These are phyloP conservation scores for Zygoascus biomembranicola DNA, from an alignment of 805 yeast species.

Conservation along the genomic window DNA sequence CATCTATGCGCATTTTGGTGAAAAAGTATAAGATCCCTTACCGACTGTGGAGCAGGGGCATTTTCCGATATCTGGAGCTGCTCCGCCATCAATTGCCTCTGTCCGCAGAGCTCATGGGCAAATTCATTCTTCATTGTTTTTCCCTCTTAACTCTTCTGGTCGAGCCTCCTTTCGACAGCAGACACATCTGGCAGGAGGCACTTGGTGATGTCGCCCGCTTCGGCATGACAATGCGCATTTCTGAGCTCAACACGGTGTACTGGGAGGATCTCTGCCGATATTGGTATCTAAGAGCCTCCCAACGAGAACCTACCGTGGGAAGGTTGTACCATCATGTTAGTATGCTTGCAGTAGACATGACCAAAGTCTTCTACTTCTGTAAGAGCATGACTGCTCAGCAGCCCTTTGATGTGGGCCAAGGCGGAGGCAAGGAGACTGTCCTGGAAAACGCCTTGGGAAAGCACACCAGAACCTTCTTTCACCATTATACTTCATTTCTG, in stretches of 20 bases:
- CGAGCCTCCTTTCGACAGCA: constrained; percentile 20
- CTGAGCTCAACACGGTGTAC: constrained; percentile 49
- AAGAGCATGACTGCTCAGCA: constrained; percentile 12
- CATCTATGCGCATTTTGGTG: constrained; percentile 13
- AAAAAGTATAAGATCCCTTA: constrained; percentile 18
- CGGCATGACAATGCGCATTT: constrained; percentile 76
- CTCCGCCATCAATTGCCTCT: constrained; percentile 12
- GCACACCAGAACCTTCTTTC: background rate
- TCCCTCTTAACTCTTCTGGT: constrained; percentile 16
- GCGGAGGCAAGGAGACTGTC: background rate
- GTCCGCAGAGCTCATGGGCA: constrained; percentile 12
- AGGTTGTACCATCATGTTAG: constrained; percentile 82
- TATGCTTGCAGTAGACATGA: constrained; percentile 65
- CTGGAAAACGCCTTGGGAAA: background rate
- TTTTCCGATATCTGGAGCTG: constrained; percentile 19
- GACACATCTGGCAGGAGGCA: constrained; percentile 64
- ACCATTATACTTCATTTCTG: background rate
- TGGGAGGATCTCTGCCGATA: constrained; percentile 79
- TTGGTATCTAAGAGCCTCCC: constrained; percentile 73
- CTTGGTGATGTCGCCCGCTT: constrained; percentile 78
- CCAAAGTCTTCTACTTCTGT: constrained; percentile 19
- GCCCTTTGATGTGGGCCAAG: background rate
- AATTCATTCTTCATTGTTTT: constrained; percentile 18
- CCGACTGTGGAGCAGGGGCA: constrained; percentile 21
- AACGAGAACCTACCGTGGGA: constrained; percentile 73